A percentile compares a stretch with the other conserved stretches of the same genome.
Evolutionary conservation across 345 rosid genomes (phyloP).

Genomic region (Iberis pinnata): DNA sequence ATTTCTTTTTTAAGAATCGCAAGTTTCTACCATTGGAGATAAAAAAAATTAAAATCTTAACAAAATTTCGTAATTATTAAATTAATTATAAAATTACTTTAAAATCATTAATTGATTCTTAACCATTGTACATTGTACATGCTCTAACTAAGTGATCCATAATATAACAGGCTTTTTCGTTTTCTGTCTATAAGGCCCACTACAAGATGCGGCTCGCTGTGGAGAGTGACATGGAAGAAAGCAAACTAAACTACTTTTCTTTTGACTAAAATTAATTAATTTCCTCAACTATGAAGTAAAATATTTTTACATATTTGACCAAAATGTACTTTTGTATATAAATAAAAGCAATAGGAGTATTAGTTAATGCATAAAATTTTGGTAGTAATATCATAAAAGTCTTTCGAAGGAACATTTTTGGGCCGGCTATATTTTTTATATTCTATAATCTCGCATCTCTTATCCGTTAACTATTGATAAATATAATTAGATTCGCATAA

Average conservation of each 20-base stretch:
- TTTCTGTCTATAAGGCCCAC: conserved; percentile 10
- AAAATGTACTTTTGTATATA: conserved; percentile 17
- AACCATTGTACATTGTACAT: too few relatives aligned
- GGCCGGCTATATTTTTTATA: conserved; percentile 18
- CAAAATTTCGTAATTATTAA: too few relatives aligned
- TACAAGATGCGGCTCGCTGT: too few relatives aligned
- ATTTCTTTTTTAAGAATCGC: too few relatives aligned
- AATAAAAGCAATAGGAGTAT: conserved; percentile 1
- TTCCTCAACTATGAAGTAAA: too few relatives aligned
- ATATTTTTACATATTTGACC: too few relatives aligned
- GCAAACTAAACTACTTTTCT: too few relatives aligned
- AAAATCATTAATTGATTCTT: too few relatives aligned
- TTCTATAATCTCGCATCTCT: conserved; percentile 1
- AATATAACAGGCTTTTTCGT: neutral
- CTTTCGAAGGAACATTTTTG: neutral
- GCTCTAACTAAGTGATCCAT: neutral
- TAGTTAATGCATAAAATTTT: neutral
- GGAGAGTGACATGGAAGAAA: too few relatives aligned
- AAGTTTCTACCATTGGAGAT: too few relatives aligned
- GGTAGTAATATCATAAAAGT: neutral
- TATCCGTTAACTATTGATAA: conserved; percentile 10
- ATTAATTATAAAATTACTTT: too few relatives aligned
- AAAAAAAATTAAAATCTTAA: too few relatives aligned
- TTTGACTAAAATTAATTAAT: neutral
- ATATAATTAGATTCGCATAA: neutral